phyloP scores from a whole-genome alignment of 257 asterid genomes.

The Capsicum pubescens region DNA sequence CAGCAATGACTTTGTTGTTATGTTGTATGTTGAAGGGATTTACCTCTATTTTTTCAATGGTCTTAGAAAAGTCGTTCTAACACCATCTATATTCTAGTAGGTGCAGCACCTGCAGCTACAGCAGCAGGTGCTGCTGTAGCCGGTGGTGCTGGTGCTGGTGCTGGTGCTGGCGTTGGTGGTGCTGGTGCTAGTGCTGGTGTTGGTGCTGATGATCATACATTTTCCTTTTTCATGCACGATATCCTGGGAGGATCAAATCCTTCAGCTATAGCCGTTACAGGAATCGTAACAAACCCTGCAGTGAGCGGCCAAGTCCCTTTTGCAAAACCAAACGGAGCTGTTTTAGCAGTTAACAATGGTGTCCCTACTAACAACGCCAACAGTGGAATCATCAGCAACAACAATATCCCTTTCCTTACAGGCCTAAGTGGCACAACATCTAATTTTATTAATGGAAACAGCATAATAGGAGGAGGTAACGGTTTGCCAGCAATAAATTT shows the following conservation, averaged over 20 bases:
- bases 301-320: conserved; percentile 85
- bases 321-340: conserved; percentile 89
- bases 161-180: conserved; percentile 29
- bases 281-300: conserved; percentile 79
- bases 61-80: background rate
- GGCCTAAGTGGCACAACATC: conserved; percentile 81
- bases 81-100: background rate
- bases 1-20: background rate
- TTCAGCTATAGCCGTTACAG: conserved; percentile 86
- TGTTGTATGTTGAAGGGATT: background rate
- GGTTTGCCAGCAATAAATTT: conserved; percentile 79
- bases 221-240: conserved; percentile 91
- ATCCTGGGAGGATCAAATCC: conserved; percentile 86
- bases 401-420: conserved; percentile 87
- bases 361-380: conserved; percentile 69
- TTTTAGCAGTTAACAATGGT: conserved; percentile 69
- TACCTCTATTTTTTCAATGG: background rate
- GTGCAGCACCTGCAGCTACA: background rate
- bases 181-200: conserved; percentile 30
- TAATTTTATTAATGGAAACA: conserved; percentile 39
- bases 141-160: conserved; percentile 26
- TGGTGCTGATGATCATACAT: conserved; percentile 46
- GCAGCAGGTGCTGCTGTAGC: background rate
- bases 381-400: conserved; percentile 64
- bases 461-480: conserved; percentile 62